Conservation (phyloP, 2,329 filamentous ascomycete genomes). For the Stagonosporopsis chrysanthemi region DNA sequence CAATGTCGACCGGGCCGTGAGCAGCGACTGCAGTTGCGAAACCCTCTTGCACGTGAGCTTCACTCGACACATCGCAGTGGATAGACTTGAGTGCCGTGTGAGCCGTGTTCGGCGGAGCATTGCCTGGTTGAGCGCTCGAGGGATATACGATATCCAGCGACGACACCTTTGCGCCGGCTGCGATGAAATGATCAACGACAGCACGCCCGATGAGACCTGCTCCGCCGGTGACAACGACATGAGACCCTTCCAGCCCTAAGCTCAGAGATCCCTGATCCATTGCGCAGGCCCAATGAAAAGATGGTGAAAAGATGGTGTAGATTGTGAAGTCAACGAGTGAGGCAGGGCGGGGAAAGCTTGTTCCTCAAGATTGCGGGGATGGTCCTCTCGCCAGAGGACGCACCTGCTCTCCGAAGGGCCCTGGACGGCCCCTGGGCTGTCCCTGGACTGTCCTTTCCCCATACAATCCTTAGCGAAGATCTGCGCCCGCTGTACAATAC, state of each 20-base stretch:
- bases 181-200: constrained; percentile 52
- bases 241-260: constrained; percentile 48
- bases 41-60: constrained; percentile 42
- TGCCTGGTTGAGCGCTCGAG: not conserved
- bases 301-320: not conserved
- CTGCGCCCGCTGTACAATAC: not conserved
- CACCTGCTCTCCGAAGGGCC: constrained; percentile 1
- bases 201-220: constrained; percentile 52
- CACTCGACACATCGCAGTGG: constrained; percentile 48
- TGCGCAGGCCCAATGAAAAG: not conserved
- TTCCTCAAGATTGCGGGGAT: constrained; percentile 10
- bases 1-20: constrained; percentile 50
- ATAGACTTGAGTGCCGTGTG: constrained; percentile 19
- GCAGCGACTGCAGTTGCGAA: constrained; percentile 46
- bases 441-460: too few species aligned
- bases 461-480: constrained; percentile 7
- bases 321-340: not conserved
- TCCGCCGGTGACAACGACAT: constrained; percentile 54
- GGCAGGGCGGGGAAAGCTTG: constrained; percentile 11
- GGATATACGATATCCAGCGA: constrained; percentile 43
- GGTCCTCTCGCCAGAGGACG: not conserved
- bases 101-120: constrained; percentile 3
- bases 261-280: constrained; percentile 30
- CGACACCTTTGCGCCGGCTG: constrained; percentile 54
- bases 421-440: not conserved